Evolutionary conservation across 306 rosid species (phyloP), one percentile per base, ranked within the genome.

Genomic region (Trifolium pratense): DNA sequence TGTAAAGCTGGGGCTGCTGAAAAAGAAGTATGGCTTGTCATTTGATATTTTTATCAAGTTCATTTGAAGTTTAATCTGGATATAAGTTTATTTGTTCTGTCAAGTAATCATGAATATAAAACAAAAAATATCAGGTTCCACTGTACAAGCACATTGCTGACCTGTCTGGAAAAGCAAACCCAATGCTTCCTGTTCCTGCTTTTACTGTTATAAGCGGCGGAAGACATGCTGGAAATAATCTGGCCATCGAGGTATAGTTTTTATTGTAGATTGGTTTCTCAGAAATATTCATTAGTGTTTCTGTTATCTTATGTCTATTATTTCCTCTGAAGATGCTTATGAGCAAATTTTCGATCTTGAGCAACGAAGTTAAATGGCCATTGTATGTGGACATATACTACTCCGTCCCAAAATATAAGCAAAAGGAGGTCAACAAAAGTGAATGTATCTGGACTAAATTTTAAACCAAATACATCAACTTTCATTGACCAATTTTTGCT

Each of bases 191-290:
- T 71, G 99, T 94, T 78, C 99, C 99, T 37, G 90, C 97, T 66
- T 94, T 94, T 80, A 94, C 97, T 79, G 91, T 91, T 60, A 83
- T 94, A 77, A 89, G 93, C 18, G 99, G 99, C 18, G 99, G 97
- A 80, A 89, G 88, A 73, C 91, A 83, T 82, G 95, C 97, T 66
- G 97, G 97, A 81, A 94, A 90, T 78, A 89, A 71, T 86, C 86
- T 94, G 78, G 96, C 92, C 79, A 87, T 91, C 75, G 96, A 91
- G 97, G 99, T 91, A 78, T 77, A 23, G 20, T 49, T 59, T 83
- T 43, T 61, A 9, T 53, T 79, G 40, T 39, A 49, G 18, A 63
- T 61, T 78, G 37, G 16, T 78, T 60, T 68, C 37, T 64, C 34
- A 65, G 17, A 64, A 36, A 60, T 31, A 69, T n/a, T n/a, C n/a